Evolutionary conservation across 306 rosid species (phyloP).

Genomic region (Lathyrus aphaca): DNA sequence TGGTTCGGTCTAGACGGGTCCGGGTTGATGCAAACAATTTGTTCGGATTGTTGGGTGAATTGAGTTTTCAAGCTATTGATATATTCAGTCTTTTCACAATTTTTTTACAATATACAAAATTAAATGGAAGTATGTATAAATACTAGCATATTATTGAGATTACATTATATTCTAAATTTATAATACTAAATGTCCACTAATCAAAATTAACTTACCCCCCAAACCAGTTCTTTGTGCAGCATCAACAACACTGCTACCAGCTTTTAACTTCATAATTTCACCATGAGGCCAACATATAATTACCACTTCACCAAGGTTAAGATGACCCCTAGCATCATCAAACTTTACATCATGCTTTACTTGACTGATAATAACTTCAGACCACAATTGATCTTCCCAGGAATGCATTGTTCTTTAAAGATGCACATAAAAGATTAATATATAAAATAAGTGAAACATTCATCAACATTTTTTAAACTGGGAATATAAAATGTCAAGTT

Average conservation of each 20-base stretch:
- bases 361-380: conserved; percentile 64
- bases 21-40: no score
- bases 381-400: conserved; percentile 88
- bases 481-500: conserved; percentile 17
- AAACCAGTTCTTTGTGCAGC: conserved; percentile 91
- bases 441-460: conserved; percentile 22
- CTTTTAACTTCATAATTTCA: conserved; percentile 73
- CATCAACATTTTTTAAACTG: conserved; percentile 14
- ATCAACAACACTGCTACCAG: conserved; percentile 95
- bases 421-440: conserved; percentile 57
- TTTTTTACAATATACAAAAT: no score
- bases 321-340: conserved; percentile 43
- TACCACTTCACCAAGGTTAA: conserved; percentile 76
- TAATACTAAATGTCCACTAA: conserved; percentile 74
- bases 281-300: conserved; percentile 89
- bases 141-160: not conserved
- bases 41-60: no score
- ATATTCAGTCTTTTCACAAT: no score
- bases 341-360: conserved; percentile 39
- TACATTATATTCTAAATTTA: not conserved
- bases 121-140: not conserved
- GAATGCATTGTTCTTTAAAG: conserved; percentile 83
- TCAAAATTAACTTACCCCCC: conserved; percentile 81
- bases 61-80: no score
- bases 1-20: no score